A percentile compares a stretch with the other conserved stretches of the same genome.
phyloP scores from a whole-genome alignment of 2,329 filamentous ascomycete genomes.

The Claviceps quebecensis region DNA sequence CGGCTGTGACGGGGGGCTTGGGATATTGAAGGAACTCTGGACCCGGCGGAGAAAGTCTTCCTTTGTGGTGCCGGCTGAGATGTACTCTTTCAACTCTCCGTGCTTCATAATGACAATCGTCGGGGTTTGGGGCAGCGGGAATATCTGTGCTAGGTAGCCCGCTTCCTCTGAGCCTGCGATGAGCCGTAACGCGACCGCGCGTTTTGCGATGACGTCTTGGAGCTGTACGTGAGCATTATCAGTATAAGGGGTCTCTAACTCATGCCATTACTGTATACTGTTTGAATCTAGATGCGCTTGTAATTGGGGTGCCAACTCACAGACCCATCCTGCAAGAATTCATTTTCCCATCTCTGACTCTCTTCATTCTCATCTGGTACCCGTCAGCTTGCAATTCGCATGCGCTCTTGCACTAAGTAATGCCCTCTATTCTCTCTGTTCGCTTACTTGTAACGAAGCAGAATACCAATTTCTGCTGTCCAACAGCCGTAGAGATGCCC shows the following conservation, averaged over 20 bases:
- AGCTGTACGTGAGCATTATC: constrained; percentile 26
- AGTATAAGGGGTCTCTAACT: too few relatives aligned
- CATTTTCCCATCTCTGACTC: constrained; percentile 58
- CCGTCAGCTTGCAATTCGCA: constrained; percentile 6
- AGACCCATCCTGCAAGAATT: constrained; percentile 45
- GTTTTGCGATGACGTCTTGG: constrained; percentile 39
- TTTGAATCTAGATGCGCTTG: background rate
- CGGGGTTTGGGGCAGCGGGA: constrained; percentile 64
- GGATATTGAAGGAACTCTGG: constrained; percentile 18
- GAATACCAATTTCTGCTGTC: constrained; percentile 61
- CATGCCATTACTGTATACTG: too few relatives aligned
- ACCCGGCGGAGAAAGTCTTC: constrained; percentile 47
- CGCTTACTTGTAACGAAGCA: constrained; percentile 68
- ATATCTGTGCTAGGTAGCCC: constrained; percentile 67
- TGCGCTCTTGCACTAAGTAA: background rate
- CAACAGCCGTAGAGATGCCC: constrained; percentile 63
- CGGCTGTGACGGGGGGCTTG: constrained; percentile 7
- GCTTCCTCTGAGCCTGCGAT: constrained; percentile 65
- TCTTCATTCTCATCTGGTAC: constrained; percentile 46
- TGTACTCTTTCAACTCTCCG: constrained; percentile 64
- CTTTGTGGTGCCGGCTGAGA: constrained; percentile 48
- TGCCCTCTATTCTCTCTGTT: background rate
- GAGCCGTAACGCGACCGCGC: constrained; percentile 58
- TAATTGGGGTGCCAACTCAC: constrained; percentile 23
- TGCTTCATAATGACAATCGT: constrained; percentile 69